Evolutionary conservation across 23 red algal genomes (phyloP), one percentile per base, ranked within the genome.

Genomic region (Pyropia haitanensis): DNA sequence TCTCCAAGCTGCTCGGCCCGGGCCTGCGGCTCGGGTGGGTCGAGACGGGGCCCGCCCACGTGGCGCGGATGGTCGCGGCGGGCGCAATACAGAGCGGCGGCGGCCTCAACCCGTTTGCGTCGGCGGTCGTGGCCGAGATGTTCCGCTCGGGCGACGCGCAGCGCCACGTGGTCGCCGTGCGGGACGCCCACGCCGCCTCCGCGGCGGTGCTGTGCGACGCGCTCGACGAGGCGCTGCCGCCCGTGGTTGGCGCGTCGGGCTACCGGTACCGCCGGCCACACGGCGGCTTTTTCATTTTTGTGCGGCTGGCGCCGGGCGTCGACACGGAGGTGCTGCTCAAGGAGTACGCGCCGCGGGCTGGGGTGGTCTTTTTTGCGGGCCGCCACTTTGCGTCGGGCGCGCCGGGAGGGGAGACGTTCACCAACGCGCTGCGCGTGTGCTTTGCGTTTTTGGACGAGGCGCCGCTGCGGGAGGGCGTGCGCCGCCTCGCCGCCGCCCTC

Each of bases 1-100:
- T 95, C 49, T 72, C 62, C 79, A 95, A 95, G 61, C 25, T 87
- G 14, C 80, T 95, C 23, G 89, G 89, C 5, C 89, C 89, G 14
- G 89, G 89, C 31, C 34, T 95, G 31, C 80, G 89, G 21, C 39
- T 95, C 17, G 89, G 89, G 6, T 95, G 89, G 89, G 24, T 95
- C 32, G 67, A 82, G 22, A 34, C 89, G 17, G 61, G 63, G 30
- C 58, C 61, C 14, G 26, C 18, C 5, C 75, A 81, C 53, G 73
- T 95, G 2, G 52, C 72, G 18, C 76, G 78, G 31, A 39, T 95
- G 4, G 33, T 81, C 15, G 27, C 60, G 7, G 65, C 48, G 19
- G 89, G 89, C 1, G 23, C 75, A 22, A 27, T 95, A 58, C 75
- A 76, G 15, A 81, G 75, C 27, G 89, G 89, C 20, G 89, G 89